Evolutionary conservation across 2,329 filamentous ascomycete genomes (phyloP), one percentile per base, ranked within the genome.

Genomic region (Cercospora berteroae): DNA sequence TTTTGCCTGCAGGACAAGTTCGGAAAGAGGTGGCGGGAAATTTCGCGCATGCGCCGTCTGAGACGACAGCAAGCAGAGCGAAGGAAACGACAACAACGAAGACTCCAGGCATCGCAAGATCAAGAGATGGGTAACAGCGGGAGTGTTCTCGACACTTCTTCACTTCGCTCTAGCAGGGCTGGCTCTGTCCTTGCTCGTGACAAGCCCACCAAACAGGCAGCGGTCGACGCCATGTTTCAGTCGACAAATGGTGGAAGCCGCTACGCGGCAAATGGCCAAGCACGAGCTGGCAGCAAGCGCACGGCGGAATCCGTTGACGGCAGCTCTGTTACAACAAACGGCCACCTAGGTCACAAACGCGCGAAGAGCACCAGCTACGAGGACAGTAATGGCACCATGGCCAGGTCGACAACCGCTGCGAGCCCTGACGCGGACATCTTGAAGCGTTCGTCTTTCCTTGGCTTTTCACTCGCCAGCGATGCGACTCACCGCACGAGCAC

Each of bases 1-100:
- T 66, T 72, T 7, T 72, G 75, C 29, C 74, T 82, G 9, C 66
- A 69, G 16, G 70, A 76, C 52, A 79, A 79, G 61, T 83, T 77
- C 71, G 77, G 73, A 8, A 73, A 70, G 39, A 70, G 71, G 62
- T 83, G 80, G 81, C 75, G 78, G 63, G 73, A 76, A 18, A 52
- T 55, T n/a, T 59, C 55, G 29, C 52, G 59, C 44, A 60, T 31
- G 13, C 39, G 48, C 23, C 61, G 64, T n/a, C 50, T 68, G 48
- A 60, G 59, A 50, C 60, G 60, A 65, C 62, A 56, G 23, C 56
- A 50, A 25, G 25, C 42, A 16, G 56, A 60, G 23, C 55, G 63
- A 8, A 75, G 79, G 64, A 74, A 78, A 63, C 73, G 74, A 67
- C 68, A 70, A 8, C 68, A 73, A 29, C 60, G 70, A 56, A 70